These are phyloP conservation scores for Tricholoma terreum DNA, from an alignment of 768 basidiomycete species.

Conservation along the genomic window DNA sequence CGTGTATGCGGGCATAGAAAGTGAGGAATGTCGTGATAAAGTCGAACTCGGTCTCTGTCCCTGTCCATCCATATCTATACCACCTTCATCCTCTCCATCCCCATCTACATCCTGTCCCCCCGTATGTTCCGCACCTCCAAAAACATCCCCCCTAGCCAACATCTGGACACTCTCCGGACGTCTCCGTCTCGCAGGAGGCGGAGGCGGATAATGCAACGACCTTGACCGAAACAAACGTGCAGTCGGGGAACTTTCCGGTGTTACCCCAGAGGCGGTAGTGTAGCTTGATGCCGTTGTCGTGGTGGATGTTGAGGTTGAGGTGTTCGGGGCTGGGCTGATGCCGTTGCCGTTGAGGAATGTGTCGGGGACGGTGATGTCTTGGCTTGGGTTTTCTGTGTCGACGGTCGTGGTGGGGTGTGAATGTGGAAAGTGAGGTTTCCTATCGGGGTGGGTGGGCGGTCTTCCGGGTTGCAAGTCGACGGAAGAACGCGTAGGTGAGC, in stretches of 20 bases:
- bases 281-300: constrained; percentile 9
- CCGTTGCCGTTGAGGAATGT: not conserved
- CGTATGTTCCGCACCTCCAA: not conserved
- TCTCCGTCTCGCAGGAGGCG: constrained; percentile 41
- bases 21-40: constrained; percentile 1
- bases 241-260: constrained; percentile 25
- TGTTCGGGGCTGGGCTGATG: too few relatives aligned
- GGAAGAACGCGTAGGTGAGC: not conserved
- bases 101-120: not conserved
- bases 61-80: constrained; percentile 1
- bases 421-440: constrained; percentile 28
- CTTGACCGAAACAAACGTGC: constrained; percentile 49
- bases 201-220: constrained; percentile 48
- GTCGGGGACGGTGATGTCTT: constrained; percentile 1
- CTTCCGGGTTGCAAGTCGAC: not conserved
- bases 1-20: not conserved
- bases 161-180: constrained; percentile 68
- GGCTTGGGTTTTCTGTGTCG: not conserved
- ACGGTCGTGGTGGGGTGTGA: not conserved
- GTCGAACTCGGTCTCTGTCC: not conserved
- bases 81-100: constrained; percentile 4
- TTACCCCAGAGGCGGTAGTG: constrained; percentile 12
- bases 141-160: constrained; percentile 17
- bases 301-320: not conserved
- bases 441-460: constrained; percentile 57